Conservation (phyloP, 495 filamentous ascomycete genomes). For the Zalerion maritima region DNA sequence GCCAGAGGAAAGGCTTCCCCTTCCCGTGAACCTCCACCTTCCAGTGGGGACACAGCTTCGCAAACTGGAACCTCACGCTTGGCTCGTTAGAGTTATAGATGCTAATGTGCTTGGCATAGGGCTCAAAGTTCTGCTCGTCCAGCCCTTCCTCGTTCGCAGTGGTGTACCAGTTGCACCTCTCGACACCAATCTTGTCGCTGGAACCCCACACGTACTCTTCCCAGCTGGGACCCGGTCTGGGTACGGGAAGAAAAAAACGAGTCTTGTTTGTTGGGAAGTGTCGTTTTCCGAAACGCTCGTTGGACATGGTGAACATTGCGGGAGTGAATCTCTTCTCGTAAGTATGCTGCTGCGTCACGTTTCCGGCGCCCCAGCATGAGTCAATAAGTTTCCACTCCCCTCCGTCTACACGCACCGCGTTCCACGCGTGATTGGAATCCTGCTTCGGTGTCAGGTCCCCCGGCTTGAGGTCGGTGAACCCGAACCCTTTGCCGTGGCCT, state of each 20-base stretch:
- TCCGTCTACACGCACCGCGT: constrained; percentile 71
- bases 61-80: constrained; percentile 58
- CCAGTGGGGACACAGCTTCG: constrained; percentile 68
- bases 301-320: constrained; percentile 58
- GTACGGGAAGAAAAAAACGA: constrained; percentile 50
- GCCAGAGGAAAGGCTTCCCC: constrained; percentile 47
- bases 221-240: constrained; percentile 42
- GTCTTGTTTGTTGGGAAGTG: constrained; percentile 62
- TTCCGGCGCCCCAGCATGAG: constrained; percentile 85
- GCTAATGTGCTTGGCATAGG: constrained; percentile 40
- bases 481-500: constrained; percentile 82
- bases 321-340: constrained; percentile 60
- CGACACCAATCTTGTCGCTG: constrained; percentile 24
- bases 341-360: constrained; percentile 21
- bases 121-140: constrained; percentile 44
- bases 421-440: constrained; percentile 70
- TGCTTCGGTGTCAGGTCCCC: constrained; percentile 42
- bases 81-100: constrained; percentile 29
- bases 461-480: constrained; percentile 39
- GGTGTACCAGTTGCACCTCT: constrained; percentile 36
- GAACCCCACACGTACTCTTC: constrained; percentile 59
- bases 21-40: constrained; percentile 45
- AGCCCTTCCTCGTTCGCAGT: constrained; percentile 45
- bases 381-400: constrained; percentile 88
- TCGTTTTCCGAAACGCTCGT: constrained; percentile 61